A percentile compares a stretch with the other conserved stretches of the same genome.
Conservation (phyloP, 768 basidiomycete genomes). For the Nidularia pulvinata region DNA sequence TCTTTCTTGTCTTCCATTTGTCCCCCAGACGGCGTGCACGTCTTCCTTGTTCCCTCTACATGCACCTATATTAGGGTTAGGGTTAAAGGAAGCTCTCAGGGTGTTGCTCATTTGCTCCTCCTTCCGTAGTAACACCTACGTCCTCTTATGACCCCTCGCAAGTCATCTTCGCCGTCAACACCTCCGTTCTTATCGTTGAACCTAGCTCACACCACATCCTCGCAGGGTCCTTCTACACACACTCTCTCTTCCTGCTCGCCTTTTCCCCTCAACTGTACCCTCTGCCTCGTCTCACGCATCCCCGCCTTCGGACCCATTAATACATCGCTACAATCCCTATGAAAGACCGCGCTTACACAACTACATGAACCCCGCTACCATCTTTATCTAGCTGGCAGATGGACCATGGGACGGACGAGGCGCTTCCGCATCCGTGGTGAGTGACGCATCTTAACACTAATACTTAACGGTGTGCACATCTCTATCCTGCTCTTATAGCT, state of each 20-base stretch:
- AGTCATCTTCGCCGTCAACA: too few relatives aligned
- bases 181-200: neutral
- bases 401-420: constrained; percentile 13
- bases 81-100: neutral
- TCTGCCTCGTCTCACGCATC: constrained; percentile 24
- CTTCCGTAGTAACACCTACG: neutral
- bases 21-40: too few relatives aligned
- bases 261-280: constrained; percentile 37
- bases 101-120: neutral
- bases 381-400: constrained; percentile 44
- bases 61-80: too few relatives aligned
- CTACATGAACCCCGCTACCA: constrained; percentile 50
- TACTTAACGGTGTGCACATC: constrained; percentile 47
- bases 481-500: constrained; percentile 1
- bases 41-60: too few relatives aligned
- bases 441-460: constrained; percentile 38
- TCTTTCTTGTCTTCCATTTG: too few relatives aligned
- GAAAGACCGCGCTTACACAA: constrained; percentile 40
- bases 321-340: constrained; percentile 38
- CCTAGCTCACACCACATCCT: constrained; percentile 32
- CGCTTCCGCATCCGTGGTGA: constrained; percentile 15
- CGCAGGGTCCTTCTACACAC: constrained; percentile 50
- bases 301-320: constrained; percentile 45
- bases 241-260: constrained; percentile 48
- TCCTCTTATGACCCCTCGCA: neutral